phyloP scores from a whole-genome alignment of 2,329 filamentous ascomycete genomes.

The Ilyonectria robusta region DNA sequence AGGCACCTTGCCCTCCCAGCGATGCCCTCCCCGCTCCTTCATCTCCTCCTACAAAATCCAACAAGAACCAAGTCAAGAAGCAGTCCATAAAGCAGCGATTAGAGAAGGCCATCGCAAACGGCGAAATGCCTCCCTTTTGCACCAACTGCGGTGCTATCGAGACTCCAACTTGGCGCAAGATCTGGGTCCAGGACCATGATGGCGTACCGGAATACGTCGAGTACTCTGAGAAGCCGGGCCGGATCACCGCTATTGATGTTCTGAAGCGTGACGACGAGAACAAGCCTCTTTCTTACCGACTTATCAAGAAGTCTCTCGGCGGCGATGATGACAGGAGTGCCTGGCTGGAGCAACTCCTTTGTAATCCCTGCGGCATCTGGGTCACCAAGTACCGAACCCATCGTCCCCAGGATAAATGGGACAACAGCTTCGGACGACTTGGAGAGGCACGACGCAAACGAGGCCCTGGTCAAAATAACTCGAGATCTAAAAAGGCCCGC shows the following conservation, averaged over 20 bases:
- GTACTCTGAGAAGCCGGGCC: slow-evolving; percentile 79
- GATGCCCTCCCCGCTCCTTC: slow-evolving; percentile 58
- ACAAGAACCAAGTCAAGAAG: slow-evolving; percentile 77
- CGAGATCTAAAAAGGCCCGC: slow-evolving; percentile 64
- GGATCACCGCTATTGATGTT: slow-evolving; percentile 81
- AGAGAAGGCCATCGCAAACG: slow-evolving; percentile 78
- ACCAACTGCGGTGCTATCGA: slow-evolving; percentile 95
- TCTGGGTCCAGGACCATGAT: slow-evolving; percentile 83
- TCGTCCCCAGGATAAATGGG: slow-evolving; percentile 88
- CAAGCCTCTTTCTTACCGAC: slow-evolving; percentile 76
- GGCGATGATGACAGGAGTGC: slow-evolving; percentile 73
- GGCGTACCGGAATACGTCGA: slow-evolving; percentile 80
- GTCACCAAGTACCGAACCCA: slow-evolving; percentile 89
- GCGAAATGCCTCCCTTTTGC: slow-evolving; percentile 90
- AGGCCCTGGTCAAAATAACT: slow-evolving; percentile 57
- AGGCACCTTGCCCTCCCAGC: slow-evolving; percentile 59
- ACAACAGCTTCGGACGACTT: slow-evolving; percentile 70
- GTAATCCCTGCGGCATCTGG: slow-evolving; percentile 98
- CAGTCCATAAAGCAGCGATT: slow-evolving; percentile 71
- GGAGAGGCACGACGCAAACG: slow-evolving; percentile 67
- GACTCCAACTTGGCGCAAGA: slow-evolving; percentile 95
- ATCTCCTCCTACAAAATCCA: slow-evolving; percentile 63
- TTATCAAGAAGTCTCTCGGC: slow-evolving; percentile 82
- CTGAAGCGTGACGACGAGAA: slow-evolving; percentile 74
- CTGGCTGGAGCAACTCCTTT: slow-evolving; percentile 83